These are phyloP conservation scores for Bauhinia variegata DNA, from an alignment of 306 rosid species.

Conservation along the genomic window DNA sequence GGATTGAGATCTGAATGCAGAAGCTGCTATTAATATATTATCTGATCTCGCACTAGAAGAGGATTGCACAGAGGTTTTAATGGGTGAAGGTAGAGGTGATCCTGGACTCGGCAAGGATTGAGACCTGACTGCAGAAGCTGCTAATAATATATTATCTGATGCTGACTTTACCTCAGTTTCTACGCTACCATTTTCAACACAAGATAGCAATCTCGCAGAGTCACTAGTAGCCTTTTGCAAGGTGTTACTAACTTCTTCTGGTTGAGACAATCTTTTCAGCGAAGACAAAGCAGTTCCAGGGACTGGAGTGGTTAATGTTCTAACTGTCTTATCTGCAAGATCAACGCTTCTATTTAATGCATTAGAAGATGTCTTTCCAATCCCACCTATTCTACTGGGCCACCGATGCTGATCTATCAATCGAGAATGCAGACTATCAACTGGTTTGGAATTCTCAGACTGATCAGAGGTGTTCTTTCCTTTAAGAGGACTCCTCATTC, in stretches of 20 bases:
- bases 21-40: too few species aligned
- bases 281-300: slow-evolving; percentile 59
- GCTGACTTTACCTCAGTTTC: slow-evolving; percentile 50
- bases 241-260: slow-evolving; percentile 52
- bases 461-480: slow-evolving; percentile 76
- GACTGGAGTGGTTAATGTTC: slow-evolving; percentile 46
- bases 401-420: slow-evolving; percentile 83
- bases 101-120: slow-evolving; percentile 49
- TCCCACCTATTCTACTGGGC: slow-evolving; percentile 80
- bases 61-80: slow-evolving; percentile 42
- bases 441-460: slow-evolving; percentile 88
- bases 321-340: slow-evolving; percentile 56
- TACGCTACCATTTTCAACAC: slow-evolving; percentile 50
- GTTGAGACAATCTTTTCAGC: slow-evolving; percentile 51
- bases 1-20: not conserved
- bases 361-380: slow-evolving; percentile 66
- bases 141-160: slow-evolving; percentile 49
- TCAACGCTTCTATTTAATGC: slow-evolving; percentile 53
- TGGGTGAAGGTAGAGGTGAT: slow-evolving; percentile 69
- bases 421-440: slow-evolving; percentile 65
- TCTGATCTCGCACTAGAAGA: too few species aligned
- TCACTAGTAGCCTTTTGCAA: slow-evolving; percentile 61
- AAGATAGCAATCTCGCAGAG: slow-evolving; percentile 39
- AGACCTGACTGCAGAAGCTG: slow-evolving; percentile 57
- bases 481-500: slow-evolving; percentile 85